Evolutionary conservation across 2,329 filamentous ascomycete genomes (phyloP), one percentile per base, ranked within the genome.

Genomic region (Ophiostoma pallidulum): DNA sequence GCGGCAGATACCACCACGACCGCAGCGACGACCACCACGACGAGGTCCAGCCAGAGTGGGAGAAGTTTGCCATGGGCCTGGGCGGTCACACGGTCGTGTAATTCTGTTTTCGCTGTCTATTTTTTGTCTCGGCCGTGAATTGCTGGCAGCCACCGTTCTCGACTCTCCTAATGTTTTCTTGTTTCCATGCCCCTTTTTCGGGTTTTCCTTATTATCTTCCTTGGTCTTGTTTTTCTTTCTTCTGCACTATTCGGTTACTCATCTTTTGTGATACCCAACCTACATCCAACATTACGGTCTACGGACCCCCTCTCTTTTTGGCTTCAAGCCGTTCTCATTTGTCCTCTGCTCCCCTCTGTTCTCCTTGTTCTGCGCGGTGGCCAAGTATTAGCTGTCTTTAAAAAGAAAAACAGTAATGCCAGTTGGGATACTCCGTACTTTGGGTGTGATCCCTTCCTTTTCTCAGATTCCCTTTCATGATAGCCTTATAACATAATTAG

Each of bases 31-130:
- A 41, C 20, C 9, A 16, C 10, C n/a, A 12, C 24, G 42, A 41
- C 26, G 56, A 55, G 26, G 56, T 53, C 31, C 49, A 62, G 48
- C 60, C 65, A 4, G 64, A 64, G 4, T 74, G 69, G 70, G 70
- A 69, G 52, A 67, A 72, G 56, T 73, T 69, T 51, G 61, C 63
- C 24, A 37, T 48, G 16, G 67, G 70, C 12, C 56, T 74, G 4
- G 71, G 71, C 29, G 71, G 71, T 0, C 54, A 72, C 40, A 72
- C 64, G 2, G 50, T 41, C 8, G 46, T 42, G 29, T 40, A 28
- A 46, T 18, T 16, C 2, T 20, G 18, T 22, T 10, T 39, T 35
- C 36, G 35, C 12, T 20, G 2, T 3, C 4, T 36, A 7, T 26
- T 12, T 28, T 24, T 24, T 42, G 32, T 14, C 16, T 8, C n/a